Evolutionary conservation across 192 early-diverging fungal genomes (phyloP), one percentile per base, ranked within the genome.

Genomic region (Cetraspora pellucida): DNA sequence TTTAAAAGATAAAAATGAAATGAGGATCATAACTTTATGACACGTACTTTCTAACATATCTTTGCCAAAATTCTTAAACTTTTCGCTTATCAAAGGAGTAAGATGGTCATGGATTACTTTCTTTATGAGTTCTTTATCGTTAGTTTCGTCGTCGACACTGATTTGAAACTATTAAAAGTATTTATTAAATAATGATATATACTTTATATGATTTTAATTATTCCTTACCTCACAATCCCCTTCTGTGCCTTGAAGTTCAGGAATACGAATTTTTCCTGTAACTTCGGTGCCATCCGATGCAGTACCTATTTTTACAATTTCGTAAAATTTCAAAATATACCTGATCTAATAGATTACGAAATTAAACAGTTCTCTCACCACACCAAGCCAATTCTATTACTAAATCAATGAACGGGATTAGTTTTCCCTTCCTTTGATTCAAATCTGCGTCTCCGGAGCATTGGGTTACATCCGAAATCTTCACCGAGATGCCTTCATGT

Each of bases 361-460:
- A n/a, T n/a, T 9, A 61, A 46, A 71, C 45, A 31, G 17, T 45
- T 21, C 28, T 59, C 10, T 47, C 85, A 87, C 89, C 90, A 57
- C 80, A 74, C 93, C 95, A 99, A 25, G 85, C 81, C 23, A 94
- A 69, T 45, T 89, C 93, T 79, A 99, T 81, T 27, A 84, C 85
- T 13, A 99, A 84, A 76, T 97, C 97, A 84, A 88, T 97, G 78
- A 99, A 95, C 57, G 95, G 93, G 60, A 99, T 95, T 49, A 99
- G 85, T 81, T 95, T 94, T 44, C 96, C 96, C 82, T 99, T 99
- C 77, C 97, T 90, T 84, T 96, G 93, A 85, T 96, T 97, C 77
- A 99, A 84, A 59, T 97, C 94, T 10, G 90, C 93, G 82, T 99
- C 97, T 44, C 97, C 97, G 6, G 78, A 86, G 28, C 96, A 88